Base-by-base conservation (phyloP, 108 stramenopile species). In the Mayamaea pseudoterrestris region DNA sequence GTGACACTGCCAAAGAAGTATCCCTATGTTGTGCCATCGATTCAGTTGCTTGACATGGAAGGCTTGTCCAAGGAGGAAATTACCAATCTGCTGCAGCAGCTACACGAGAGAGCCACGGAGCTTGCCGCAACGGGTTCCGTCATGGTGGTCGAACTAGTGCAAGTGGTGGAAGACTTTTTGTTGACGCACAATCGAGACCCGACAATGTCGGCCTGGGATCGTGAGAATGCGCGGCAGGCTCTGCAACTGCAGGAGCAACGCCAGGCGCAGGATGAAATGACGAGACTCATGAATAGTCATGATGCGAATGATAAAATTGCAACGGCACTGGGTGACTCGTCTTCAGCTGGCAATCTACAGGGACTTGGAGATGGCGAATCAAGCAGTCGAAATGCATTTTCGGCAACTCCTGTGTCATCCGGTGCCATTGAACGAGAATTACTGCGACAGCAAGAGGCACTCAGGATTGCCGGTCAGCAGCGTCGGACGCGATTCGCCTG, bases 91-190 rank as follows among this genome's bases (percentile, higher is more conserved):
- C 35, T 71, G 44, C 0, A 40, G 17, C 47, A 50, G 22, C 30
- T 89, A 13, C 21, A 56, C 7, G 34, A 35, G 1, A 60, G 80
- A 25, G 73, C 78, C 0, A 46, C 35, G 8, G 79, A 82, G 32
- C 66, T 74, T 18, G 67, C 81, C n/a, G 30, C 30, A 13, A 50
- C 34, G 5, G 82, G 82, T 5, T 57, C 48, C 11, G 80, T 83
- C 12, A 80, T 84, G 79, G 67, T 83, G 20, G 66, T 70, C 48
- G 82, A 89, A 47, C 36, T 89, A 34, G 80, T 80, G 0, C 82
- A 79, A 42, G 50, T 80, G 7, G 71, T 57, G 6, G 82, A 89
- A 57, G 77, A 71, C 21, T 89, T 61, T 57, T 55, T 89, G n/a
- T 27, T 74, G 27, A 63, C 55, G 27, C 57, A 70, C 52, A 78